phyloP scores from a whole-genome alignment of 352 stramenopile genomes.

The Globisporangium irregulare region DNA sequence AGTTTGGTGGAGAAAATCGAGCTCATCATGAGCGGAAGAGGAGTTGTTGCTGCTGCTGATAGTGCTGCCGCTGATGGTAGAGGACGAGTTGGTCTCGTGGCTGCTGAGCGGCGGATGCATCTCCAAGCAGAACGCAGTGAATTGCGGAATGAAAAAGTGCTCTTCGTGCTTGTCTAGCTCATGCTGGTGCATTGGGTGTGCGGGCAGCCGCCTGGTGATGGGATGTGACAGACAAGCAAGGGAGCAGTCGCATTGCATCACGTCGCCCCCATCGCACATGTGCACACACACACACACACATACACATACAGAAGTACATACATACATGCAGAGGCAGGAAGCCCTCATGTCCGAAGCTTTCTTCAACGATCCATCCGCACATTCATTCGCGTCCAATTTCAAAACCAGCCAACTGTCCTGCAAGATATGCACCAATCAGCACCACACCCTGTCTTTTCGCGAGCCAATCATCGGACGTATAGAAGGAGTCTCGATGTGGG shows the following conservation, averaged over 20 bases:
- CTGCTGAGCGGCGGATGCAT: conserved; percentile 7
- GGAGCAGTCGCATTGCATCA: conserved; percentile 3
- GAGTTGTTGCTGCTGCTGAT: neutral
- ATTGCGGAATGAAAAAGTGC: conserved; percentile 14
- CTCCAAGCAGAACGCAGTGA: conserved; percentile 14
- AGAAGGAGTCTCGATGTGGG: neutral
- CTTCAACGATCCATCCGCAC: conserved; percentile 4
- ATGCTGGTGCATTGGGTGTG: neutral
- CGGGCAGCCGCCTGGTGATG: neutral
- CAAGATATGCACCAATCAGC: conserved; percentile 13
- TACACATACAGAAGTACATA: neutral
- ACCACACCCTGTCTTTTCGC: neutral
- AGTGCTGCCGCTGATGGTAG: conserved; percentile 4
- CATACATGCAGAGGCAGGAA: neutral
- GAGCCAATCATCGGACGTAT: neutral
- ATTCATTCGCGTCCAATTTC: neutral
- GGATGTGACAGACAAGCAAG: neutral
- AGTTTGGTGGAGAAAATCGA: conserved; percentile 10
- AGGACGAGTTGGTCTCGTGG: conserved; percentile 18
- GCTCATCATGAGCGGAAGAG: conserved; percentile 2
- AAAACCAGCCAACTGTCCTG: neutral
- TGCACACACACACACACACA: neutral
- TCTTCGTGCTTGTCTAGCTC: neutral
- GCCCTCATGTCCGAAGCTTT: neutral
- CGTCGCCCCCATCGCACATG: neutral